Evolutionary conservation across 495 filamentous ascomycete species (phyloP), one percentile per base, ranked within the genome.

Genomic region (Neurospora sp.): DNA sequence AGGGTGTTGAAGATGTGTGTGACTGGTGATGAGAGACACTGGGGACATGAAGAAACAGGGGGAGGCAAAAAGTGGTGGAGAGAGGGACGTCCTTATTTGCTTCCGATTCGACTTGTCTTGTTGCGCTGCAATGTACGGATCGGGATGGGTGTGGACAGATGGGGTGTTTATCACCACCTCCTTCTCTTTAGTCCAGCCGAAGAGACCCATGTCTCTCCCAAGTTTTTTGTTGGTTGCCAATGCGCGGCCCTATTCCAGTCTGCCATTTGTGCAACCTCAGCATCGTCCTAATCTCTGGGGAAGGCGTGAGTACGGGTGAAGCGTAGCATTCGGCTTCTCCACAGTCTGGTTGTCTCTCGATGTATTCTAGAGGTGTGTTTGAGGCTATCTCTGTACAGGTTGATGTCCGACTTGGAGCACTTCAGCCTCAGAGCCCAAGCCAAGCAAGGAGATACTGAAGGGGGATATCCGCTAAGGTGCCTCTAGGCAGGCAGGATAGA

Each of bases 131-230:
- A 31, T 35, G 27, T 35, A 66, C 54, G 54, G 54, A 66, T 66
- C 27, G 27, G 54, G 54, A 11, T 23, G 54, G 23, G 27, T 66
- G 54, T 35, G 23, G 54, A 75, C 71, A 69, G 72, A 70, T 23
- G 42, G 5, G 72, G 70, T 60, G 39, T 75, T 72, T 71, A 72
- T 73, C 72, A 46, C 73, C 71, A 71, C 60, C 54, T 20, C 54
- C 73, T 66, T 74, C 71, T 75, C 76, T 73, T 73, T 72, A 71
- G 37, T 54, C 46, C 42, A 69, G 75, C 72, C 77, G 79, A 79
- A 77, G 38, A 39, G 69, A 39, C 62, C 71, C 71, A 72, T 66
- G 49, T 41, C 31, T 41, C 46, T 5, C 35, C 3, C 35, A 35
- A 35, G 35, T 35, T 35, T 35, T 35, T 35, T 62, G 31, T 49